Evolutionary conservation across 2,329 filamentous ascomycete genomes (phyloP), one percentile per base, ranked within the genome.

Genomic region (Cladophialophora immunda): DNA sequence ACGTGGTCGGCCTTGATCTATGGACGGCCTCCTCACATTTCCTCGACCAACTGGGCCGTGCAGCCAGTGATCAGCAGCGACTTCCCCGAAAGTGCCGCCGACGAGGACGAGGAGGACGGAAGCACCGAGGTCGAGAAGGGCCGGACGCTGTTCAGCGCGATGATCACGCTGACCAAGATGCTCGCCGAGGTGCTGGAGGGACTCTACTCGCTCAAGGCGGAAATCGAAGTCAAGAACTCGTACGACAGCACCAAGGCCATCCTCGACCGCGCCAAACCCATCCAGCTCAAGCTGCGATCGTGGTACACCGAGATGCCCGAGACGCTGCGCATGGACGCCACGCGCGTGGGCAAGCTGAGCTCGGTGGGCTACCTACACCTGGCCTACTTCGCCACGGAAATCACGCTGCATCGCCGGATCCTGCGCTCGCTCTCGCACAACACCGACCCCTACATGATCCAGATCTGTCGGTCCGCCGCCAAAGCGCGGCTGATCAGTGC

Each of bases 401-500:
- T 82, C 52, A 81, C 80, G 6, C 71, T 82, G 4, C 80, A 82
- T 65, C 75, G 80, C n/a, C 77, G 77, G 4, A 77, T 82, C 13
- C 75, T 82, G 30, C 72, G 72, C 13, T 74, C 72, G 52, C 47
- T 74, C 19, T 71, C 70, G 1, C 79, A 83, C 3, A 83, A 81
- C 22, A 80, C 78, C 38, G 92, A 97, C 75, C 86, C 90, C 0
- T 97, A 97, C 74, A 84, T 97, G 50, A 65, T 72, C 41, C 79
- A 83, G 4, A 97, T 97, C 73, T 97, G 94, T 79, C 93, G 94
- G 61, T 94, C 90, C 65, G 94, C 94, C 3, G 94, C 94, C 61
- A 97, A 97, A 78, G 96, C 94, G 0, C 90, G 94, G 5, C 86
- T 98, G 36, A 97, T 97, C 75, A 96, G 92, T 25, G 93, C 94